A percentile compares a stretch with the other conserved stretches of the same genome.
Conservation (phyloP, 805 yeast genomes). For the Ogataea angusta region DNA sequence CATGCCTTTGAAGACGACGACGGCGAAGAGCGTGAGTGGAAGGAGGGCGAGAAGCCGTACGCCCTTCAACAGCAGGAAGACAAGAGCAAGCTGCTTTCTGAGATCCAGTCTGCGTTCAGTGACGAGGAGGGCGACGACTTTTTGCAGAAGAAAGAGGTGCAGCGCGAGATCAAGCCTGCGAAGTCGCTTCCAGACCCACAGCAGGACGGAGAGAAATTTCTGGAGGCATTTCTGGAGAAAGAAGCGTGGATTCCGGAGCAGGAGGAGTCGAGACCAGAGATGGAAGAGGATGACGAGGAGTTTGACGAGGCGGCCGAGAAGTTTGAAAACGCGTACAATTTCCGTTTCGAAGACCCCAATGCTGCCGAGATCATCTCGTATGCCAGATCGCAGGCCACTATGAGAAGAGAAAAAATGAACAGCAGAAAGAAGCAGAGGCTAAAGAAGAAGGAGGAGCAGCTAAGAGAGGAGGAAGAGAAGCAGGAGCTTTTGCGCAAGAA, state of each 20-base stretch:
- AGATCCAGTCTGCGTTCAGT: constrained; percentile 67
- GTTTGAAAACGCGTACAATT: constrained; percentile 90
- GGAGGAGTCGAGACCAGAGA: constrained; percentile 45
- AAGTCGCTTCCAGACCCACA: constrained; percentile 64
- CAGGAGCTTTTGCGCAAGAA: constrained; percentile 64
- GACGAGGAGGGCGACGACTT: constrained; percentile 48
- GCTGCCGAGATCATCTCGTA: constrained; percentile 89
- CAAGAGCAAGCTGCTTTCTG: constrained; percentile 66
- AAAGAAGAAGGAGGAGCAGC: constrained; percentile 53
- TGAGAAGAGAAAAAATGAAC: constrained; percentile 74
- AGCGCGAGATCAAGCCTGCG: constrained; percentile 5
- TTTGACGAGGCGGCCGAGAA: constrained; percentile 90
- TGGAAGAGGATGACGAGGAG: constrained; percentile 72
- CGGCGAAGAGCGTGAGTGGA: constrained; percentile 43
- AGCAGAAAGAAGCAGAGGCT: constrained; percentile 82
- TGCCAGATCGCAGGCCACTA: constrained; percentile 91
- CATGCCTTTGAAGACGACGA: constrained; percentile 53
- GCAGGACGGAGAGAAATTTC: constrained; percentile 61
- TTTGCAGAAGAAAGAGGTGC: constrained; percentile 52
- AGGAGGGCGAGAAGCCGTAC: constrained; percentile 61
- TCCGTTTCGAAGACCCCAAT: constrained; percentile 89
- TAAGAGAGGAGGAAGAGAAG: constrained; percentile 49
- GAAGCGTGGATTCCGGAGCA: constrained; percentile 89
- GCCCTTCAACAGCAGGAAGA: constrained; percentile 75
- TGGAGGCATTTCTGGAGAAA: constrained; percentile 65